Base-by-base conservation (phyloP, 2,329 filamentous ascomycete genomes). In the Aureobasidium leucospermi region DNA sequence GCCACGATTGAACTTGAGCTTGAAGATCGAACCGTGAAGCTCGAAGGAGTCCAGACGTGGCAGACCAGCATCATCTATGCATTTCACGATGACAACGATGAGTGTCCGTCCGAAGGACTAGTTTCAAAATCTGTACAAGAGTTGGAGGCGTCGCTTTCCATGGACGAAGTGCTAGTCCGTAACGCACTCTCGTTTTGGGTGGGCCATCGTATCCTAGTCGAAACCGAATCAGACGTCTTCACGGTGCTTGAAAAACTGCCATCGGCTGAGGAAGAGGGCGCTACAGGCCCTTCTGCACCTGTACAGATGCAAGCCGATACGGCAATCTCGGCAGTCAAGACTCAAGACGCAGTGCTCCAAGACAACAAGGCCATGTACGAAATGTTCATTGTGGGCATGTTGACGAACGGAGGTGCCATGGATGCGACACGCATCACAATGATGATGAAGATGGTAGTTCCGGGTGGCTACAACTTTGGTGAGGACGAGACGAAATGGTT, bases 361-460 rank as follows among this genome's bases (percentile, higher is more conserved):
- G 87, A 89, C 70, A 85, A 85, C 67, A 84, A 83, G 71, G 78
- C 81, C 45, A 81, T 96, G 41, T 96, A 96, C 73, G 90, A 89
- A 84, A 88, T 92, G 68, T 97, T 96, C 71, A 91, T 99, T 61
- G 79, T 91, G 60, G 90, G 90, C 55, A 97, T 99, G 94, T 77
- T 99, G 73, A 96, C 90, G 63, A 96, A 96, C 72, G 88, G 90
- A 66, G 87, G 87, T 16, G 84, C 87, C 31, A 94, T 96, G 89
- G 86, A 89, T 53, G 76, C 92, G 61, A 80, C 80, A 59, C 84
- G 91, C 70, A 95, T 99, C 64, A 81, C 85, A 8, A 96, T 92
- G 87, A 96, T 97, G 90, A 81, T 99, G 80, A 90, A 90, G 74
- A 93, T 97, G 81, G 82, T 93, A 61, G 85, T 96, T 56, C 84